These are phyloP conservation scores for Salpingoeca rosetta DNA, from an alignment of 78 protist genomes.

Conservation along the genomic window DNA sequence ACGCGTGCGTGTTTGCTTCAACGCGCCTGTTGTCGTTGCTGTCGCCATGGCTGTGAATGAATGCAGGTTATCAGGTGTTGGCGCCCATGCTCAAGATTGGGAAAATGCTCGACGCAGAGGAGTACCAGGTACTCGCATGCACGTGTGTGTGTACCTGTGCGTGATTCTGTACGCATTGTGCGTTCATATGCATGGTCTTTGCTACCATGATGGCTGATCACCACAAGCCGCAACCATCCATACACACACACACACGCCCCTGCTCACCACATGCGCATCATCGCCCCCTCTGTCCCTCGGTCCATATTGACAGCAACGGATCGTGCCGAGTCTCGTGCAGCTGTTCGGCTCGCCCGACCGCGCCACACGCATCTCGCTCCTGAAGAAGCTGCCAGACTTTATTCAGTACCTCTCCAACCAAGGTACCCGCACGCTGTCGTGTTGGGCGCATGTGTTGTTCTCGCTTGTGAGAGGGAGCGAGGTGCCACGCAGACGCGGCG, in stretches of 20 bases:
- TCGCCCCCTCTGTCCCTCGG: not conserved
- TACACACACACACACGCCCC: no score
- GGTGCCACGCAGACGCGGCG: no score
- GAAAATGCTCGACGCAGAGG: constrained; percentile 27
- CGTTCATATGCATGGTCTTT: no score
- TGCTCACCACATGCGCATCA: not conserved
- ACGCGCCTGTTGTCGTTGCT: no score
- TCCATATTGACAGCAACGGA: not conserved
- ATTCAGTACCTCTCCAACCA: constrained; percentile 25
- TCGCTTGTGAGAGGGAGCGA: no score
- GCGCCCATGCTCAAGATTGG: constrained; percentile 39
- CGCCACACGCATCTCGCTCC: constrained; percentile 46
- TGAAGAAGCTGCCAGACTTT: constrained; percentile 43
- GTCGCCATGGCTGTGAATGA: no score
- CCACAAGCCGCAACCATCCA: no score
- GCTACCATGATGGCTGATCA: no score
- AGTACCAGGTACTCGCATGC: not conserved
- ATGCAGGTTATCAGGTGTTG: not conserved
- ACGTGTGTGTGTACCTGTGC: not conserved
- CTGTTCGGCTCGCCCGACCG: constrained; percentile 57
- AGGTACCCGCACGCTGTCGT: no score
- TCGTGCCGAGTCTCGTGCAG: constrained; percentile 41
- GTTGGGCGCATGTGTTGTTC: no score
- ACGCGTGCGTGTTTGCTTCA: no score
- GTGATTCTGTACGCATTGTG: no score